Evolutionary conservation across 2,329 filamentous ascomycete species (phyloP).

Genomic region (Fonsecaea pugnacius): DNA sequence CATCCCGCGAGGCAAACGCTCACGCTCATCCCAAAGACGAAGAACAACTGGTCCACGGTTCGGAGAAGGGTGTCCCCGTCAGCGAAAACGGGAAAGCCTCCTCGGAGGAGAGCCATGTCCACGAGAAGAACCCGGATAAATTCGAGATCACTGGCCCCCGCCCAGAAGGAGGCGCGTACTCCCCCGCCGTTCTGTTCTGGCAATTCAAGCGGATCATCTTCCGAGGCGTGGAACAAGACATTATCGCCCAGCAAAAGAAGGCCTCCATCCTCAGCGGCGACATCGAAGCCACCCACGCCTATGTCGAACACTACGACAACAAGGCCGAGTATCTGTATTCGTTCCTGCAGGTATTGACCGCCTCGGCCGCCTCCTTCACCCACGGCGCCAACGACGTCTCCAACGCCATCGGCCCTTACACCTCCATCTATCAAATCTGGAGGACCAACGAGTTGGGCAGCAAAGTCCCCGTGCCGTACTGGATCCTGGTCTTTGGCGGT

Average conservation of each 20-base stretch:
- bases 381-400: conserved; percentile 78
- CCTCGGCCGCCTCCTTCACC: conserved; percentile 55
- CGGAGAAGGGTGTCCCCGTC: not conserved
- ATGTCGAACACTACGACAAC: conserved; percentile 68
- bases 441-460: conserved; percentile 63
- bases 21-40: no score
- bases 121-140: not conserved
- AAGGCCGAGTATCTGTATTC: conserved; percentile 67
- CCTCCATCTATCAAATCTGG: conserved; percentile 71
- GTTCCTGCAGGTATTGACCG: conserved; percentile 59
- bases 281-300: conserved; percentile 46
- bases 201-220: conserved; percentile 20
- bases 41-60: not conserved
- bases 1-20: not conserved
- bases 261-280: conserved; percentile 13
- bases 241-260: conserved; percentile 15
- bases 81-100: conserved; percentile 1
- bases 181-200: conserved; percentile 18
- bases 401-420: conserved; percentile 71
- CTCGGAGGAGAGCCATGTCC: not conserved
- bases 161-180: conserved; percentile 1
- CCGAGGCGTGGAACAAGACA: conserved; percentile 19
- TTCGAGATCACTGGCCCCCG: conserved; percentile 17
- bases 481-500: conserved; percentile 74
- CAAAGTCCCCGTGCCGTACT: conserved; percentile 70